Base-by-base conservation (phyloP, 1,284 basidiomycete genomes). In the Clitocybe nebularis region DNA sequence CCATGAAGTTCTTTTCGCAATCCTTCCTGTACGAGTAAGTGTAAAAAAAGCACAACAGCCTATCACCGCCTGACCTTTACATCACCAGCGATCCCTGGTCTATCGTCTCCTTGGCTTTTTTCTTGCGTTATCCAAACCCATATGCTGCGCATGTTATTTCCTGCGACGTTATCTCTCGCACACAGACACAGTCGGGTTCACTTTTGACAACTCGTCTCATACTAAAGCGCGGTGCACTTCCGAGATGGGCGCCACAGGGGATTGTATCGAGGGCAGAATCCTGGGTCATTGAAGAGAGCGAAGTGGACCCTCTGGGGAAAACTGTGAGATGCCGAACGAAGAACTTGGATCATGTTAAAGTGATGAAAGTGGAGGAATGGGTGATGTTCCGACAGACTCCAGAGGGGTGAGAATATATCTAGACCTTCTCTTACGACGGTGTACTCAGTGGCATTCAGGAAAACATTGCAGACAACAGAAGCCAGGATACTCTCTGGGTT, bases 111-210 rank as follows among this genome's bases (percentile, higher is more conserved):
- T 75, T 94, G 50, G 94, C 94, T 11, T 98, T 91, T 72, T 93
- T 94, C 58, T 75, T 97, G 48, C 87, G 96, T 51, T 99, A 99
- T 63, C 95, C 96, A 3, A 99, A 98, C 64, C 94, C 95, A 30
- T 90, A 91, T 56, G 91, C 95, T 4, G 77, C 90, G 8, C 95
- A 99, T 64, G 89, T 99, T 59, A 68, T 96, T 46, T 92, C 92
- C 5, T 93, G 92, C 72, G 95, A 98, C 70, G 93, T 97, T 48
- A 78, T 98, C 48, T 88, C 89, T 42, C 85, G 94, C 49, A 74
- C 67, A 3, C 68, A 87, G 49, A 84, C 87, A 7, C 71, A 83
- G 13, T 66, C 72, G 1, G 89, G 91, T 19, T 80, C 86, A 8
- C 76, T 98, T n/a, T 66, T 84, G 43, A 97, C 93, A 0, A 89